phyloP scores from a whole-genome alignment of 2,329 filamentous ascomycete genomes.

The Aspergillus fijiensis region DNA sequence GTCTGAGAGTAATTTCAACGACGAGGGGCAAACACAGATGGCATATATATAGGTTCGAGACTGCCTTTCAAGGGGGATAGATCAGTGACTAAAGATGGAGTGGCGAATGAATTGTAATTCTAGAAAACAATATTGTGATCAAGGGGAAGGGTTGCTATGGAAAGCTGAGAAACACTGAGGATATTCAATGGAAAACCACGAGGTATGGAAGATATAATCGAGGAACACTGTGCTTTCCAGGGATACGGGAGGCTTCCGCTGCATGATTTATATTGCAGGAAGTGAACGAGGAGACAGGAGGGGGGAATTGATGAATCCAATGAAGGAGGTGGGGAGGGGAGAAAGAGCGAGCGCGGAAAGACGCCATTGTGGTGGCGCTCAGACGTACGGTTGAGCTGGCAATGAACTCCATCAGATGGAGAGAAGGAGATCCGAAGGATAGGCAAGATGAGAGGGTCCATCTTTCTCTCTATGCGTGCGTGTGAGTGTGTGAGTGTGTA shows the following conservation, averaged over 20 bases:
- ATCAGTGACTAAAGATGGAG: constrained; percentile 1
- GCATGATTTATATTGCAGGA: constrained; percentile 39
- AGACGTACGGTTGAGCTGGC: constrained; percentile 18
- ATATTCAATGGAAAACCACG: constrained; percentile 24
- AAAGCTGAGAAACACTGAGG: constrained; percentile 11
- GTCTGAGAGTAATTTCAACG: constrained; percentile 10
- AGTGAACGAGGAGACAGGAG: constrained; percentile 22
- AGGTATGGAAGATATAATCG: constrained; percentile 24
- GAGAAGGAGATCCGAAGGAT: constrained; percentile 3
- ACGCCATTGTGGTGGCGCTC: constrained; percentile 19
- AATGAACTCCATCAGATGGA: constrained; percentile 18
- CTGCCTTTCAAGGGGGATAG: constrained; percentile 12
- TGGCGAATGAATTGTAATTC: constrained; percentile 3
- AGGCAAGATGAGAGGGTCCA: neutral
- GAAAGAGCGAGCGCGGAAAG: constrained; percentile 8
- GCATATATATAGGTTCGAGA: constrained; percentile 6
- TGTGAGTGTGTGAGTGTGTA: neutral
- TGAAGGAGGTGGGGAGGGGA: constrained; percentile 10
- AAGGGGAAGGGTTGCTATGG: constrained; percentile 17
- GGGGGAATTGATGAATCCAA: constrained; percentile 1
- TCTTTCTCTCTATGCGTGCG: no score
- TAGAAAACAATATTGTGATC: constrained; percentile 13
- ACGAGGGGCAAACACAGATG: constrained; percentile 1
- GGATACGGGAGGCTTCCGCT: constrained; percentile 26
- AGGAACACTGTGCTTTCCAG: constrained; percentile 24